Evolutionary conservation across 768 basidiomycete genomes (phyloP), one percentile per base, ranked within the genome.

Genomic region (Multifurca ochricompacta): DNA sequence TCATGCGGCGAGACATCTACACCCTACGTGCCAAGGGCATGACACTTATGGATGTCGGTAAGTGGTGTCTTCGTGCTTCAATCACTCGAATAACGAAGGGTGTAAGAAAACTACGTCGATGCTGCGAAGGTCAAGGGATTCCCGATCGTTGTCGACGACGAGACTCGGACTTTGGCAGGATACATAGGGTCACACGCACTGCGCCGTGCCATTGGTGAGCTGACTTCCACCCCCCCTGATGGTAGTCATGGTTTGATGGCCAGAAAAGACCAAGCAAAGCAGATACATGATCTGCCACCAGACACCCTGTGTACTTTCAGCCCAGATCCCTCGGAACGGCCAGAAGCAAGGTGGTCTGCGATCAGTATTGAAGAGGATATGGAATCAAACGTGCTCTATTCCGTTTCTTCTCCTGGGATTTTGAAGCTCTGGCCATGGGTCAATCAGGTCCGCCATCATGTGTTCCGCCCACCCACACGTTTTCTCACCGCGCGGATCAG

Each of bases 161-260:
- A 78, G 25, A 73, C 73, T 58, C 65, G 73, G 48, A 83, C 79
- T 10, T 75, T 98, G 18, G 70, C 83, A 3, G 96, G 95, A 6
- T 95, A 95, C 69, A 89, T 98, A 59, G 86, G 88, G 11, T 78
- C 93, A 51, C 80, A 83, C 3, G 91, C 96, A 64, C 69, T 99
- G 46, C 78, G 80, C 46, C 88, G 88, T 66, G 91, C 95, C 2
- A 72, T 98, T 52, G 89, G 93, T 93, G 43, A 51, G 43, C n/a
- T 11, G 35, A 32, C 11, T 2, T 36, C 37, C 27, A 32, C 43
- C 23, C 31, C n/a, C 18, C 30, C 36, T 25, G 46, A n/a, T 21
- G 28, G 3, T 35, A 8, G 37, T 1, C 23, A 28, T 53, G 18
- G 7, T 44, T 21, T 56, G 25, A 56, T 48, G 19, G 48, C 10